Evolutionary conservation across 805 yeast genomes (phyloP).

Genomic region (Myxozyma monticola): DNA sequence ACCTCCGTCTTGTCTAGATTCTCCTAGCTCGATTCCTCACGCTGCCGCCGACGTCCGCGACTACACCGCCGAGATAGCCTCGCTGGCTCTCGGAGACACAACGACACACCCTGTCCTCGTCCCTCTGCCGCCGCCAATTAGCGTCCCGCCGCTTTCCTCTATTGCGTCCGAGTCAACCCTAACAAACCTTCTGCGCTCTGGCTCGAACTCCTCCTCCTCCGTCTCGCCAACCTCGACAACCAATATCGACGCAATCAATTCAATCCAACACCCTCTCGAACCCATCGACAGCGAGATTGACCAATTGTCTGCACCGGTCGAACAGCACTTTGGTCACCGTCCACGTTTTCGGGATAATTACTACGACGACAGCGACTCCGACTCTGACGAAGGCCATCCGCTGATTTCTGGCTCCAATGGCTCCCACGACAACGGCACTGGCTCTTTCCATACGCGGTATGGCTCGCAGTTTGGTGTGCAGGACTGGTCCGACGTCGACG

Average conservation of each 20-base stretch:
- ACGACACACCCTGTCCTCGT: neutral
- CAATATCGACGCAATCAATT: no score
- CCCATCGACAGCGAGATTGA: neutral
- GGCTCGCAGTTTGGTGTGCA: conserved; percentile 6
- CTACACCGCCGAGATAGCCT: conserved; percentile 30
- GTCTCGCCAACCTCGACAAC: neutral
- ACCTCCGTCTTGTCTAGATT: neutral
- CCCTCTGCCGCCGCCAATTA: conserved; percentile 12
- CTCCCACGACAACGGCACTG: neutral
- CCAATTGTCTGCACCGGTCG: neutral
- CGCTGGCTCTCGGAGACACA: conserved; percentile 21
- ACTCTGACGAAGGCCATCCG: conserved; percentile 1
- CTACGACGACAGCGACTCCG: neutral
- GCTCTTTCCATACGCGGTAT: neutral
- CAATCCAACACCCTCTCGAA: neutral
- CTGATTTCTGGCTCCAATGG: neutral
- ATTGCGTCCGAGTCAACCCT: conserved; percentile 11
- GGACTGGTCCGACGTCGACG: neutral
- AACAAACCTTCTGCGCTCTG: conserved; percentile 14
- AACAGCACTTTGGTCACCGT: neutral
- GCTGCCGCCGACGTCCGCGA: conserved; percentile 23
- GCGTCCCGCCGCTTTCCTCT: conserved; percentile 20
- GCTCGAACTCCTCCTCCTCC: conserved; percentile 5
- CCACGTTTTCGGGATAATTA: neutral
- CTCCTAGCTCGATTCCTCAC: no score